These are phyloP conservation scores for Ananas comosus DNA, from an alignment of 176 grass and related monocot genomes.

Conservation along the genomic window DNA sequence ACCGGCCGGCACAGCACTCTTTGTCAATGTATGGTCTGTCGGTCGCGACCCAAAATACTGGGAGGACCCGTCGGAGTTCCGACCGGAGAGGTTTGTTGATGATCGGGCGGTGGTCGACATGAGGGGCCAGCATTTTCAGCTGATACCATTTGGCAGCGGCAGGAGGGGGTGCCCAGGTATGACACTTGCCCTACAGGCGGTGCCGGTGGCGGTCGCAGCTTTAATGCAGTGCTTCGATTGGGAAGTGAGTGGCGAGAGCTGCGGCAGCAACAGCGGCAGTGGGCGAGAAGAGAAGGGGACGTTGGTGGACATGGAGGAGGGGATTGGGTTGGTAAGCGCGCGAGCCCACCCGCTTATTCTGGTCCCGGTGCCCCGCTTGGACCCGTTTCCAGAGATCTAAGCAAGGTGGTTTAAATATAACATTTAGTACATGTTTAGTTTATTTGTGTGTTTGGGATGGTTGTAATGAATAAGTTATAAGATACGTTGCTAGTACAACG, in stretches of 20 bases:
- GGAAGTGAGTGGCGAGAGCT: slow-evolving; percentile 14
- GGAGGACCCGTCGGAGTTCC: slow-evolving; percentile 34
- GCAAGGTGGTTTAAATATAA: neutral
- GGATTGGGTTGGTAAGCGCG: slow-evolving; percentile 22
- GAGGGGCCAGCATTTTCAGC: slow-evolving; percentile 47
- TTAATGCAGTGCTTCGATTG: slow-evolving; percentile 75
- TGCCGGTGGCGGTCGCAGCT: slow-evolving; percentile 37
- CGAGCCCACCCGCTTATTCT: slow-evolving; percentile 37
- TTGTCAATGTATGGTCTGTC: slow-evolving; percentile 52
- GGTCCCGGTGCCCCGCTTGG: slow-evolving; percentile 22
- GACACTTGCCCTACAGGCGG: slow-evolving; percentile 40
- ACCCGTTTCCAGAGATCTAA: slow-evolving; percentile 27
- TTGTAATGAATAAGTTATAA: no score
- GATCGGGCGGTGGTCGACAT: slow-evolving; percentile 25
- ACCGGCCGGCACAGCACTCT: slow-evolving; percentile 30
- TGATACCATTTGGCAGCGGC: slow-evolving; percentile 65
- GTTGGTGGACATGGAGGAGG: slow-evolving; percentile 55
- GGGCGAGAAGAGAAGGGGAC: neutral
- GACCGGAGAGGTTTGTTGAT: slow-evolving; percentile 33
- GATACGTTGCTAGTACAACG: no score
- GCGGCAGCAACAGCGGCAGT: no score
- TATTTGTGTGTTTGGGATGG: no score
- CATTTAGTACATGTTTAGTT: no score
- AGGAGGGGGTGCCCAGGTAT: slow-evolving; percentile 62
- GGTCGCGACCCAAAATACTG: slow-evolving; percentile 37